Evolutionary conservation across 805 yeast genomes (phyloP).

Genomic region (Jamesozyma spencerorum): DNA sequence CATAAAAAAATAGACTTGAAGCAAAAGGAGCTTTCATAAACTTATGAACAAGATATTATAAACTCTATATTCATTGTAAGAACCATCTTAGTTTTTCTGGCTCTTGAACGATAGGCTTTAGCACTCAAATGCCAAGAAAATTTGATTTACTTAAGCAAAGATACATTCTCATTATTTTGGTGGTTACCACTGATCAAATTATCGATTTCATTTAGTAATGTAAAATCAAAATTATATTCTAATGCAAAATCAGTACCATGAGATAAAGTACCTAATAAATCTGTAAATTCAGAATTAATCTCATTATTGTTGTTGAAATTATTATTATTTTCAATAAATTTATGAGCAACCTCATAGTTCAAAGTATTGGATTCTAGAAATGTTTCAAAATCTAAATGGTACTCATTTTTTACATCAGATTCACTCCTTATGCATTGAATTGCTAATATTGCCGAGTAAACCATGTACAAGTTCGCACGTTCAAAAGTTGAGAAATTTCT

Average conservation of each 20-base stretch:
- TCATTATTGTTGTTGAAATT: conserved; percentile 11
- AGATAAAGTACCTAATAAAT: conserved; percentile 21
- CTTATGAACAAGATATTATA: too few species aligned
- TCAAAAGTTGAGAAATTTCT: conserved; percentile 15
- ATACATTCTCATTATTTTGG: neutral
- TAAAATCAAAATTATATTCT: conserved; percentile 27
- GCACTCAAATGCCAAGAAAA: too few species aligned
- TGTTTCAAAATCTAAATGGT: conserved; percentile 10
- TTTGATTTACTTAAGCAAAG: too few species aligned
- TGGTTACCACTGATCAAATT: conserved; percentile 15
- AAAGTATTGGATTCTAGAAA: conserved; percentile 18
- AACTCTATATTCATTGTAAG: too few species aligned
- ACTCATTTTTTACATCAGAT: conserved; percentile 10
- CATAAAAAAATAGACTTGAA: too few species aligned
- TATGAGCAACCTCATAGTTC: conserved; percentile 23
- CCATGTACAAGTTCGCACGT: conserved; percentile 22
- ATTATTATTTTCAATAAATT: conserved; percentile 16
- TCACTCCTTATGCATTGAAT: conserved; percentile 24
- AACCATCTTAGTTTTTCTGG: too few species aligned
- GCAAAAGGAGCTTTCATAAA: too few species aligned
- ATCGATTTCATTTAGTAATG: conserved; percentile 25
- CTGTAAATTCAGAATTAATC: conserved; percentile 13
- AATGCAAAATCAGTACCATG: conserved; percentile 25
- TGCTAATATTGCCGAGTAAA: conserved; percentile 21
- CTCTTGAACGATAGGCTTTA: too few species aligned